Percentiles rank a stretch among this genome's conserved stretches.
Conservation (phyloP, 129 eudicot genomes). For the Oenanthe sinensis region DNA sequence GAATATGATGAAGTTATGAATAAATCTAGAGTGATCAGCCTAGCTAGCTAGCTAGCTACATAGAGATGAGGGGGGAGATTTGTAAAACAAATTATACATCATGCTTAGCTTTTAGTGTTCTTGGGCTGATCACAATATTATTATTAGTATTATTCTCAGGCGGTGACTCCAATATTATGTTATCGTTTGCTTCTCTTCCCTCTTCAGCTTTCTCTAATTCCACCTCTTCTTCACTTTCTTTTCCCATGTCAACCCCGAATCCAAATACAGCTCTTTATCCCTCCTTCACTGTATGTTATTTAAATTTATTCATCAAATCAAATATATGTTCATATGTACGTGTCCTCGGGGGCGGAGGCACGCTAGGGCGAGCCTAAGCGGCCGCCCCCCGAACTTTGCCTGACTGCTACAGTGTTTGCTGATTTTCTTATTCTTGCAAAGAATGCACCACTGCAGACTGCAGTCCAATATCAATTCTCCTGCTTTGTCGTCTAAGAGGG, state of each 20-base stretch:
- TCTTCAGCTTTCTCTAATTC: constrained; percentile 33
- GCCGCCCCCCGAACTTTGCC: too few relatives aligned
- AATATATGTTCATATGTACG: neutral
- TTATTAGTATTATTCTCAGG: constrained; percentile 15
- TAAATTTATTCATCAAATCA: neutral
- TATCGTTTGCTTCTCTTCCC: constrained; percentile 27
- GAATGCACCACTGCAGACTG: constrained; percentile 53
- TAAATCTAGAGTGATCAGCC: neutral
- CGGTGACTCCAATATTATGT: neutral
- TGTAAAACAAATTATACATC: constrained; percentile 21
- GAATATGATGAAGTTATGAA: too few relatives aligned
- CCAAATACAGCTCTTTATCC: constrained; percentile 46
- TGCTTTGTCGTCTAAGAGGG: constrained; percentile 33
- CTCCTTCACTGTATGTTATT: constrained; percentile 31
- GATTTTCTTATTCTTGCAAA: constrained; percentile 83
- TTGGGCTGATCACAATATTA: constrained; percentile 22
- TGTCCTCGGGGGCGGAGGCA: too few relatives aligned
- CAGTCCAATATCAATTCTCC: constrained; percentile 55
- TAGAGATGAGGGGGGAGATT: constrained; percentile 15
- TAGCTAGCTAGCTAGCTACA: neutral
- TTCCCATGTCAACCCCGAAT: constrained; percentile 16
- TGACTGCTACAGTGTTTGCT: too few relatives aligned
- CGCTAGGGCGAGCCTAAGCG: too few relatives aligned
- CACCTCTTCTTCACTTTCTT: constrained; percentile 12
- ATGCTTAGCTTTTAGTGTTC: constrained; percentile 24